These are phyloP conservation scores for Verticillium alfalfae DNA, from an alignment of 2,329 filamentous ascomycete genomes.

Conservation along the genomic window DNA sequence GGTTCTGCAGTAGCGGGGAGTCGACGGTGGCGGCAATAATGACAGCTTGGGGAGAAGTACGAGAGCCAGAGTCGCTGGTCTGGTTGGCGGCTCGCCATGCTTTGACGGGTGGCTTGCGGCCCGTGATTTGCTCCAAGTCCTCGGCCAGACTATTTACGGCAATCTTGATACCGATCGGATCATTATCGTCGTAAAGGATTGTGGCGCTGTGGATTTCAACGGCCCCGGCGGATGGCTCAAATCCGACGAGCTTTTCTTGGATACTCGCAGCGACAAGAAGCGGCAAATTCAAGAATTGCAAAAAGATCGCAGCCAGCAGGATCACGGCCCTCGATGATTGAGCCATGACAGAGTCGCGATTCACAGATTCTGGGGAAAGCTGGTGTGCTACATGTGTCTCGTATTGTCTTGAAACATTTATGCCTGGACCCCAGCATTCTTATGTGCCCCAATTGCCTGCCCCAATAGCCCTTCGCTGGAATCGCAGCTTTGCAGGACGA, in stretches of 20 bases:
- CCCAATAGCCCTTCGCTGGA: too few relatives aligned
- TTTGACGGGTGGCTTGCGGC: constrained; percentile 2
- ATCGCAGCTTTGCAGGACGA: too few relatives aligned
- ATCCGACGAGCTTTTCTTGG: constrained; percentile 1
- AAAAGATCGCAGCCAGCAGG: background rate
- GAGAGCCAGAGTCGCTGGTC: background rate
- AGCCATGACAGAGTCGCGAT: background rate
- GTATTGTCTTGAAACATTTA: too few relatives aligned
- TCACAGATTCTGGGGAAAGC: too few relatives aligned
- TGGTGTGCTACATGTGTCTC: too few relatives aligned
- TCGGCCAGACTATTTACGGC: constrained; percentile 3
- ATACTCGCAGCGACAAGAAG: background rate
- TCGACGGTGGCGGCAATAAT: constrained; percentile 7
- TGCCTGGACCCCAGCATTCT: too few relatives aligned
- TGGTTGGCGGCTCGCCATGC: background rate
- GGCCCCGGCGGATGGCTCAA: background rate
- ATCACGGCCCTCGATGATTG: background rate
- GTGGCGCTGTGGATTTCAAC: constrained; percentile 1
- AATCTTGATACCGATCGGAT: constrained; percentile 5
- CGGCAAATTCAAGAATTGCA: background rate
- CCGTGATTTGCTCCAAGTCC: constrained; percentile 5
- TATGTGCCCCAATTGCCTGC: too few relatives aligned
- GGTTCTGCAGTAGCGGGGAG: constrained; percentile 12
- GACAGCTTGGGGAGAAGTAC: background rate
- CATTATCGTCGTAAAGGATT: background rate